Evolutionary conservation across 305 asterid genomes (phyloP).

Genomic region (Fraxinus nigra): DNA sequence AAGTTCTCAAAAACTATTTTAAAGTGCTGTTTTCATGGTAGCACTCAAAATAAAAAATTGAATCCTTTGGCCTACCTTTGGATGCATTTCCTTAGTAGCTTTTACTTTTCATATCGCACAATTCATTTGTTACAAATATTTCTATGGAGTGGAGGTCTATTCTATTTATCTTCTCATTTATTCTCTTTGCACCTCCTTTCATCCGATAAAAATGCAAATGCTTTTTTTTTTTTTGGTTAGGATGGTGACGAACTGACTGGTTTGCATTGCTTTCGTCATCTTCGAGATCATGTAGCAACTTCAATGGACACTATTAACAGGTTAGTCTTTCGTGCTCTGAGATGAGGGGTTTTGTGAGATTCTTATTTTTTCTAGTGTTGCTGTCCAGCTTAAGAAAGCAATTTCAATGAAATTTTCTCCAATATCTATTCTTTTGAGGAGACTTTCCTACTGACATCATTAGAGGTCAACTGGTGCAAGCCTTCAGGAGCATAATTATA

Average conservation of each 20-base stretch:
- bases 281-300: slow-evolving; percentile 76
- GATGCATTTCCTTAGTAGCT: neutral
- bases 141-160: neutral
- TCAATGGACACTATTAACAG: slow-evolving; percentile 89
- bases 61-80: neutral
- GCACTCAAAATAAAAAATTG: neutral
- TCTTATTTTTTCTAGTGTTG: slow-evolving; percentile 23
- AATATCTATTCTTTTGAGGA: neutral
- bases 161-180: neutral
- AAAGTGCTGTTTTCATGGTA: neutral
- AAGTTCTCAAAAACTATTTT: neutral
- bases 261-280: slow-evolving; percentile 95
- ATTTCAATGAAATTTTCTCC: slow-evolving; percentile 14
- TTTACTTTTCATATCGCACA: neutral
- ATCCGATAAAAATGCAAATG: slow-evolving; percentile 14
- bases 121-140: neutral
- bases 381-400: slow-evolving; percentile 18
- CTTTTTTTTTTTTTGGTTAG: slow-evolving; percentile 33
- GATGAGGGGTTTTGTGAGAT: slow-evolving; percentile 19
- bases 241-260: slow-evolving; percentile 95
- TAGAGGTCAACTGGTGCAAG: slow-evolving; percentile 13
- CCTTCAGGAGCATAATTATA: neutral
- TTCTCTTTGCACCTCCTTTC: neutral
- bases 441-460: neutral
- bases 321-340: slow-evolving; percentile 44